A percentile compares a stretch with the other conserved stretches of the same genome.
Conservation (phyloP, 192 early-diverging fungal species). For the Coemansia sp. region DNA sequence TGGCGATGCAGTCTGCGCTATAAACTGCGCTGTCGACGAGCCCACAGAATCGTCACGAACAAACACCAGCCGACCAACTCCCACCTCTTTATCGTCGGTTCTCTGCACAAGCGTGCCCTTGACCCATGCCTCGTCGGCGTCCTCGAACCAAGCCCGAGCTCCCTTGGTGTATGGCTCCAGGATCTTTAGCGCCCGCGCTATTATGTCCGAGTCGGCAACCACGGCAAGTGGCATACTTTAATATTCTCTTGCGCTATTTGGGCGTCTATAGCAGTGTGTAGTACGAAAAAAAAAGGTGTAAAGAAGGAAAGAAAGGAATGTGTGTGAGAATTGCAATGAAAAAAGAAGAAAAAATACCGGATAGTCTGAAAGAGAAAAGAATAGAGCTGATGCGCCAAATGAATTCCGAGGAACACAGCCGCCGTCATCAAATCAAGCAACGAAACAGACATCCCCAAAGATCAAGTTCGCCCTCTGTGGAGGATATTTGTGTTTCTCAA, state of each 20-base stretch:
- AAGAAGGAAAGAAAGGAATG: not conserved
- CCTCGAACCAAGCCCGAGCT: conserved; percentile 85
- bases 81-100: conserved; percentile 38
- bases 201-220: conserved; percentile 31
- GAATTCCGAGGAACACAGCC: not conserved
- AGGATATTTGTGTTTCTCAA: not conserved
- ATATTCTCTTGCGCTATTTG: conserved; percentile 1
- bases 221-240: conserved; percentile 29
- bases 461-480: not conserved
- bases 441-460: not conserved
- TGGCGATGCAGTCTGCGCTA: conserved; percentile 38
- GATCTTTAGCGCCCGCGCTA: conserved; percentile 47
- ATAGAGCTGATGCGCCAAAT: not conserved
- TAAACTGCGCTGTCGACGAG: conserved; percentile 38
- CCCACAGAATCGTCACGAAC: conserved; percentile 34
- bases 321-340: not conserved
- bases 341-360: conserved; percentile 4
- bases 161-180: conserved; percentile 73
- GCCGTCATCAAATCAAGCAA: conserved; percentile 8
- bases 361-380: not conserved
- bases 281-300: not conserved
- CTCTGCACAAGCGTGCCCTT: conserved; percentile 60
- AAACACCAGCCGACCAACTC: conserved; percentile 48
- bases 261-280: not conserved
- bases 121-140: conserved; percentile 84